These are phyloP conservation scores for Ophiognomonia clavigignenti-juglandacearum DNA, from an alignment of 2,329 filamentous ascomycete genomes.

Conservation along the genomic window DNA sequence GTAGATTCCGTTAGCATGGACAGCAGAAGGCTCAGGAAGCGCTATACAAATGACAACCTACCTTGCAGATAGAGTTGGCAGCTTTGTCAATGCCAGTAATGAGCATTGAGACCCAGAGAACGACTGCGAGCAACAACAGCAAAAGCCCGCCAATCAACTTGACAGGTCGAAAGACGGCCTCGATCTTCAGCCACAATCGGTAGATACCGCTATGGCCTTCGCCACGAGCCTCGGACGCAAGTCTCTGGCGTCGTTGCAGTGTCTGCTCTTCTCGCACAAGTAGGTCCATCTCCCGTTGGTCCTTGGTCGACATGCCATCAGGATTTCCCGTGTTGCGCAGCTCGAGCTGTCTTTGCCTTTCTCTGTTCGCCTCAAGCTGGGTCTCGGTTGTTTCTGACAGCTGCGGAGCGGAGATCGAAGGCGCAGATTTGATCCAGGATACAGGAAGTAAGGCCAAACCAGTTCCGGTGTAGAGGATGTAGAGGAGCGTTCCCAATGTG, in stretches of 20 bases:
- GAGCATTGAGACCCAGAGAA: conserved; percentile 88
- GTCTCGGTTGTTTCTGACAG: conserved; percentile 72
- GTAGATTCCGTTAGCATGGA: background rate
- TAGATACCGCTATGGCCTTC: conserved; percentile 72
- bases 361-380: conserved; percentile 80
- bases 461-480: conserved; percentile 81
- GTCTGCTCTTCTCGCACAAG: conserved; percentile 89
- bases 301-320: conserved; percentile 74
- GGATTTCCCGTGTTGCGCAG: conserved; percentile 73
- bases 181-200: conserved; percentile 71
- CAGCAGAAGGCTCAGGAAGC: background rate
- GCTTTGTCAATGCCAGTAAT: conserved; percentile 95
- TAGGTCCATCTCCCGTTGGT: conserved; percentile 81
- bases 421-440: conserved; percentile 86
- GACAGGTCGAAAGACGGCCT: conserved; percentile 78
- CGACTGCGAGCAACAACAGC: conserved; percentile 65
- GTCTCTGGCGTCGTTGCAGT: conserved; percentile 78
- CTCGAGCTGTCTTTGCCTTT: conserved; percentile 88
- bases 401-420: conserved; percentile 76
- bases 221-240: conserved; percentile 77
- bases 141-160: conserved; percentile 83
- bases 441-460: conserved; percentile 87
- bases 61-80: conserved; percentile 87
- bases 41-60: background rate
- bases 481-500: conserved; percentile 79